phyloP scores from a whole-genome alignment of 176 grass and related monocot genomes.

The Tuctoria greenei region DNA sequence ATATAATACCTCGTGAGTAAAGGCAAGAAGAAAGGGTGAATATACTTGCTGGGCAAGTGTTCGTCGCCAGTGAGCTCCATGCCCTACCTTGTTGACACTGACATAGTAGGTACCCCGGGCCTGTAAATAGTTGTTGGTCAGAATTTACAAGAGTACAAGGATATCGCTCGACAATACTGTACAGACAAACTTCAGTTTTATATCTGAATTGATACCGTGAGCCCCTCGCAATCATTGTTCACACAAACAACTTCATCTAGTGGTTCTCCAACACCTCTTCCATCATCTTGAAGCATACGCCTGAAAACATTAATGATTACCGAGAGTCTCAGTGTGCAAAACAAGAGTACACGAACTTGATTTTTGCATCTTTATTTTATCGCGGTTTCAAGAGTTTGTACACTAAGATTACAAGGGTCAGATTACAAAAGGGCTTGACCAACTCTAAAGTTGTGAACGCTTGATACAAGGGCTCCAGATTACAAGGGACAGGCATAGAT shows the following conservation, averaged over 20 bases:
- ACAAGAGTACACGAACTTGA: neutral
- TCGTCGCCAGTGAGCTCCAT: slow-evolving; percentile 76
- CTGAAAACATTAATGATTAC: slow-evolving; percentile 41
- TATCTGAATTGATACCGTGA: slow-evolving; percentile 53
- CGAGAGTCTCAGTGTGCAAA: neutral
- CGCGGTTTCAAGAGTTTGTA: neutral
- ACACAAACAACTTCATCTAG: slow-evolving; percentile 78
- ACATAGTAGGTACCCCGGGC: slow-evolving; percentile 74
- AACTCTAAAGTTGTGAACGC: too few species aligned
- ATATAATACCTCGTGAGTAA: slow-evolving; percentile 71
- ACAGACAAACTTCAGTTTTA: slow-evolving; percentile 26
- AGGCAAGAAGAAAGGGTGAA: slow-evolving; percentile 86
- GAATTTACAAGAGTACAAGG: neutral
- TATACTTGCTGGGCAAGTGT: slow-evolving; percentile 81
- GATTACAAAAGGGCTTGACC: too few species aligned
- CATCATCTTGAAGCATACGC: slow-evolving; percentile 68
- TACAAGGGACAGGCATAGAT: neutral
- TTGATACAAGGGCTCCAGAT: too few species aligned
- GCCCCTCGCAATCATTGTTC: slow-evolving; percentile 53
- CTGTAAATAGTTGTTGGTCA: slow-evolving; percentile 33
- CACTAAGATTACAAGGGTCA: neutral
- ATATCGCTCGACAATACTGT: neutral
- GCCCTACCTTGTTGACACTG: slow-evolving; percentile 61
- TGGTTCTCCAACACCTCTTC: slow-evolving; percentile 61
- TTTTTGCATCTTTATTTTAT: neutral